Conservation (phyloP, 768 basidiomycete genomes). For the Coprinopsis cinerea region DNA sequence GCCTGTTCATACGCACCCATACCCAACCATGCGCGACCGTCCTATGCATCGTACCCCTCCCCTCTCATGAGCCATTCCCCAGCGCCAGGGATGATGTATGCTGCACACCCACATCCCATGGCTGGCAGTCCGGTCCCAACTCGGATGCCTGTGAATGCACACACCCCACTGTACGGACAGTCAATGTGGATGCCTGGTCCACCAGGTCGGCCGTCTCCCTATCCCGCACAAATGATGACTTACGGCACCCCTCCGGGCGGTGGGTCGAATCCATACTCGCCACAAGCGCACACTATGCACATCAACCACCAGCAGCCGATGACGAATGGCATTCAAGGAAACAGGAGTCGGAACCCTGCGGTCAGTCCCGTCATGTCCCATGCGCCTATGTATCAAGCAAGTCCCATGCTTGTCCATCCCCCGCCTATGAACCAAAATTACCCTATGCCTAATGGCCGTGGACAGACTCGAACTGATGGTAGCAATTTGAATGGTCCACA, state of each 20-base stretch:
- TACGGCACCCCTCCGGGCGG: slow-evolving; percentile 48
- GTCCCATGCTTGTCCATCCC: slow-evolving; percentile 63
- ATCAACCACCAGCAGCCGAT: slow-evolving; percentile 29
- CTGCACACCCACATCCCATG: slow-evolving; percentile 50
- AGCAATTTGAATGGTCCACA: slow-evolving; percentile 36
- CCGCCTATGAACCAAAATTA: slow-evolving; percentile 39
- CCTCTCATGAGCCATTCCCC: slow-evolving; percentile 73
- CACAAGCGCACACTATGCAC: slow-evolving; percentile 12
- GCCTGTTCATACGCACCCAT: slow-evolving; percentile 14
- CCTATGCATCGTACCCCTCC: slow-evolving; percentile 56
- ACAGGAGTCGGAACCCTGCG: slow-evolving; percentile 47
- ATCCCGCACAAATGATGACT: slow-evolving; percentile 56
- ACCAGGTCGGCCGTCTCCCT: slow-evolving; percentile 54
- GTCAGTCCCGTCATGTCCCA: slow-evolving; percentile 72
- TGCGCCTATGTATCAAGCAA: slow-evolving; percentile 59
- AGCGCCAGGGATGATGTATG: slow-evolving; percentile 60
- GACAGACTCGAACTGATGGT: slow-evolving; percentile 43
- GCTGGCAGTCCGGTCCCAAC: slow-evolving; percentile 58
- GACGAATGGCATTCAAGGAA: slow-evolving; percentile 29
- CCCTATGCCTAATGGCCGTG: slow-evolving; percentile 40
- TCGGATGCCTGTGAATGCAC: slow-evolving; percentile 58
- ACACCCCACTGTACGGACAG: slow-evolving; percentile 52
- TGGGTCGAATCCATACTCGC: slow-evolving; percentile 20
- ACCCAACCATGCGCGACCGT: slow-evolving; percentile 47
- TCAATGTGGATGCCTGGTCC: slow-evolving; percentile 59